Evolutionary conservation across 2,329 filamentous ascomycete species (phyloP), one percentile per base, ranked within the genome.

Genomic region (Neopestalotiopsis rosae): DNA sequence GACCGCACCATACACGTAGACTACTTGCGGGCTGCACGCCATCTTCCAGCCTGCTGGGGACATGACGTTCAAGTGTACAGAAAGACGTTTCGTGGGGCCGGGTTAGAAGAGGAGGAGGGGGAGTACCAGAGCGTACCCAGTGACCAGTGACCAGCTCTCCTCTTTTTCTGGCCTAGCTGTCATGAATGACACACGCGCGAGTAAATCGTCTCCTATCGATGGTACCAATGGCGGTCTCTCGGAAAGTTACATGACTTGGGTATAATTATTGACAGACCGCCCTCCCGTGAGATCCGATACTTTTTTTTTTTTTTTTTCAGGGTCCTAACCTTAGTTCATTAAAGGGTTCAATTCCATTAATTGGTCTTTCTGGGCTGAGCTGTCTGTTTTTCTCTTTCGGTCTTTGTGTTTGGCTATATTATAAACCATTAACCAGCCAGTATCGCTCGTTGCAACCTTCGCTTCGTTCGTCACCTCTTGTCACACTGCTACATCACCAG

Each of bases 251-350:
- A 52, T 52, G 45, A 52, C 45, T 52, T 62, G n/a, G 34, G 59
- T 62, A 62, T 62, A 62, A 52, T 52, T 61, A 13, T 30, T 34
- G 59, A 34, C 59, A 62, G 59, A 62, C 59, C 59, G 59, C 59
- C 59, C 59, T 62, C 59, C 59, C 59, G 59, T 62, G 59, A 34
- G 30, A 62, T 62, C 59, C 59, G 59, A 62, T 20, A 9, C n/a
- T 17, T 14, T 30, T 20, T 6, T n/a, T 5, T n/a, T n/a, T n/a
- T n/a, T 14, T 30, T 28, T 59, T 34, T 20, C 59, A 34, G 59
- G 32, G 34, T 40, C n/a, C 34, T 7, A 62, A 52, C 45, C 59
- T 34, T 62, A 30, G 32, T 62, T 34, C 20, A 40, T 13, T 34
- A 20, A 38, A 62, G 32, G 59, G 32, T 34, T 62, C 59, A 34